phyloP scores from a whole-genome alignment of 2,329 filamentous ascomycete species.

The Trichophyton schoenleinii region DNA sequence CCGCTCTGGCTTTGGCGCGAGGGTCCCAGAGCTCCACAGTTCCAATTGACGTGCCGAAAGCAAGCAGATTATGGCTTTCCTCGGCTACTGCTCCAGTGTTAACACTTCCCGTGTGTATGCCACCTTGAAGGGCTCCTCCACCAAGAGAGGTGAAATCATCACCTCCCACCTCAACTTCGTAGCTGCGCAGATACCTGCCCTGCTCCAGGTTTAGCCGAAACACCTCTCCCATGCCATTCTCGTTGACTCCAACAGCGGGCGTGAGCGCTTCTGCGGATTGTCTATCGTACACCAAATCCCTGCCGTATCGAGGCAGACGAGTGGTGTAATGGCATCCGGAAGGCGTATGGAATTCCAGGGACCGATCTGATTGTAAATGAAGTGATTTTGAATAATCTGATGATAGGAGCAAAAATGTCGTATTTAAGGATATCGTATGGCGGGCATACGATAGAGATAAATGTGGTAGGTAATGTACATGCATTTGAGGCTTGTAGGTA shows the following conservation, averaged over 20 bases:
- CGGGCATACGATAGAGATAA: constrained; percentile 86
- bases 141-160: constrained; percentile 58
- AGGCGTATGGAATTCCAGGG: constrained; percentile 84
- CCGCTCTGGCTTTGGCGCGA: constrained; percentile 67
- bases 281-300: constrained; percentile 75
- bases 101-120: constrained; percentile 71
- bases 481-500: constrained; percentile 69
- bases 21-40: constrained; percentile 97
- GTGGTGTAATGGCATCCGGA: constrained; percentile 77
- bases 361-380: constrained; percentile 83
- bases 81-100: constrained; percentile 82
- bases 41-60: constrained; percentile 89
- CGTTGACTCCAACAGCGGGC: constrained; percentile 75
- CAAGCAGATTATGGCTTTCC: constrained; percentile 74
- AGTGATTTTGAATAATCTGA: constrained; percentile 88
- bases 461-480: constrained; percentile 89
- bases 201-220: constrained; percentile 85
- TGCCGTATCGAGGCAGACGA: constrained; percentile 83
- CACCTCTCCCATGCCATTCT: constrained; percentile 78
- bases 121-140: constrained; percentile 69
- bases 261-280: constrained; percentile 73
- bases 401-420: constrained; percentile 78
- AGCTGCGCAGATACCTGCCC: constrained; percentile 87
- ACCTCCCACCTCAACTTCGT: constrained; percentile 77
- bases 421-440: constrained; percentile 83